phyloP scores from a whole-genome alignment of 495 filamentous ascomycete genomes.

The Hyaloscypha variabilis region DNA sequence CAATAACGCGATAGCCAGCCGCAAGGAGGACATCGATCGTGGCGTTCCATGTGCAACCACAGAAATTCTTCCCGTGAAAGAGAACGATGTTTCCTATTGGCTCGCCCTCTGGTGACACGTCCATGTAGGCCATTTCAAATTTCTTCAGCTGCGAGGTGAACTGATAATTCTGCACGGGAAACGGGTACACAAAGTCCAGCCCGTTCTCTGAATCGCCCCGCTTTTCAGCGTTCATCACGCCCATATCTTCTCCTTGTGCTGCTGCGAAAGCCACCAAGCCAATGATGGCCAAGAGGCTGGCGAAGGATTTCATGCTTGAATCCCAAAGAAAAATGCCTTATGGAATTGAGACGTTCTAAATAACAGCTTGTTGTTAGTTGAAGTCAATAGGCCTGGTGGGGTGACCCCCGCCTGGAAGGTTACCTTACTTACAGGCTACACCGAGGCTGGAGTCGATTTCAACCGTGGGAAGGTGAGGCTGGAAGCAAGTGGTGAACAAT shows the following conservation, averaged over 20 bases:
- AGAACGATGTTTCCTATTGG: conserved; percentile 39
- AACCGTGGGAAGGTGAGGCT: background rate
- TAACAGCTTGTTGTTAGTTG: background rate
- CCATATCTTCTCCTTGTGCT: background rate
- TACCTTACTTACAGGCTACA: background rate
- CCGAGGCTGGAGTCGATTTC: background rate
- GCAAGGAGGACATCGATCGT: conserved; percentile 37
- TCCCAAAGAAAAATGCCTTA: background rate
- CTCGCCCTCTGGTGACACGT: conserved; percentile 36
- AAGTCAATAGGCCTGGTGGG: background rate
- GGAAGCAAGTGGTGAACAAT: background rate
- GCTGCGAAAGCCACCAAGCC: conserved; percentile 3
- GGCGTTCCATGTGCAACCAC: conserved; percentile 43
- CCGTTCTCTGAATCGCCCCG: conserved; percentile 6
- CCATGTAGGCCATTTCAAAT: conserved; percentile 50
- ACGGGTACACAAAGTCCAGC: conserved; percentile 36
- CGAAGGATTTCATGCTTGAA: conserved; percentile 8
- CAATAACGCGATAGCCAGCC: conserved; percentile 45
- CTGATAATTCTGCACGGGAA: conserved; percentile 40
- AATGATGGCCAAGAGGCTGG: background rate
- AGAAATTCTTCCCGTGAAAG: conserved; percentile 52
- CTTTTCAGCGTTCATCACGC: background rate
- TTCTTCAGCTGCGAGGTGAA: conserved; percentile 41
- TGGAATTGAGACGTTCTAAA: background rate
- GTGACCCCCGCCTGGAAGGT: background rate